Percentiles rank a stretch among this genome's conserved stretches.
Conservation (phyloP, 2,329 filamentous ascomycete genomes). For the Aspergillus hortae region DNA sequence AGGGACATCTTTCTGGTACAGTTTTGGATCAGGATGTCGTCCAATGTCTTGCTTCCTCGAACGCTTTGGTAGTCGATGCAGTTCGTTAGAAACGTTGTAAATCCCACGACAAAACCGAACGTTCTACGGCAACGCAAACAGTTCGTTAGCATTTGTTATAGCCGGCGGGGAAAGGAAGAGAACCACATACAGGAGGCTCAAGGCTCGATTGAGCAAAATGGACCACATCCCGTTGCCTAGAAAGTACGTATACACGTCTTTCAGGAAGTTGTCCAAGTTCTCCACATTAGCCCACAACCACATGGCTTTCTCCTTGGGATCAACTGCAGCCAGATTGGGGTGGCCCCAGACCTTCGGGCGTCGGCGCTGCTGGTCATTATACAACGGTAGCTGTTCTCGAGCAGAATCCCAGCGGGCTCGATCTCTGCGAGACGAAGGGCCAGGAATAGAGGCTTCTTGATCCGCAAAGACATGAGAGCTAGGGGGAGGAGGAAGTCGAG, state of each 20-base stretch:
- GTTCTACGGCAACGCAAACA: slow-evolving; percentile 50
- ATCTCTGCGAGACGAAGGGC: slow-evolving; percentile 41
- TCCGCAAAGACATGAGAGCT: slow-evolving; percentile 22
- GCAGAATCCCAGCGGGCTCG: slow-evolving; percentile 51
- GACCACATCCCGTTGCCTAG: slow-evolving; percentile 79
- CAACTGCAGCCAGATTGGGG: slow-evolving; percentile 41
- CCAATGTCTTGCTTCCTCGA: slow-evolving; percentile 59
- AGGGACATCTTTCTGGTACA: slow-evolving; percentile 74
- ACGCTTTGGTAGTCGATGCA: slow-evolving; percentile 80
- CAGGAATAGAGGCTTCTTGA: slow-evolving; percentile 27
- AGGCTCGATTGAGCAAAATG: slow-evolving; percentile 67
- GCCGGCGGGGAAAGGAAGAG: background rate
- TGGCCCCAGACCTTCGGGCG: slow-evolving; percentile 27
- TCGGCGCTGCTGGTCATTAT: slow-evolving; percentile 16
- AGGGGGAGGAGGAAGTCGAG: slow-evolving; percentile 38
- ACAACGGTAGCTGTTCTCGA: slow-evolving; percentile 41
- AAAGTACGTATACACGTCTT: slow-evolving; percentile 83
- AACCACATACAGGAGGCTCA: slow-evolving; percentile 67
- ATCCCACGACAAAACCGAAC: slow-evolving; percentile 74
- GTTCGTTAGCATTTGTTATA: no score
- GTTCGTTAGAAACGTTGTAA: slow-evolving; percentile 78
- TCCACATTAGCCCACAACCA: slow-evolving; percentile 92
- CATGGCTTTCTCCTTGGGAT: slow-evolving; percentile 73
- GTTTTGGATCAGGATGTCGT: slow-evolving; percentile 64
- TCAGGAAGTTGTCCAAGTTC: slow-evolving; percentile 83